Evolutionary conservation across 129 eudicot genomes (phyloP).

Genomic region (Mikania micrantha): DNA sequence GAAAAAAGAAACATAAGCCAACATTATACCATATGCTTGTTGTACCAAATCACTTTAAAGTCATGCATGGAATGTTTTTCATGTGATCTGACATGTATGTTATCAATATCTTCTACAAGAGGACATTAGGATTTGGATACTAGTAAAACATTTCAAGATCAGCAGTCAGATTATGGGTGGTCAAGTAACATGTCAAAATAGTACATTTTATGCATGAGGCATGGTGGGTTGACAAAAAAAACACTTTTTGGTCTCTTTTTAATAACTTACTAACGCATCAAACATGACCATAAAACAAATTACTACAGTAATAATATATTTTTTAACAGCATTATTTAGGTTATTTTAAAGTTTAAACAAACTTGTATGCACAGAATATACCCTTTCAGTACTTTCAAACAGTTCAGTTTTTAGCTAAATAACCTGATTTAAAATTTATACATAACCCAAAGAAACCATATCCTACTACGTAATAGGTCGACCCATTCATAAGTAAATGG

Average conservation of each 20-base stretch:
- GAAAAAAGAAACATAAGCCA: not conserved
- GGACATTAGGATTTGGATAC: not conserved
- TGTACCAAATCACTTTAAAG: not conserved
- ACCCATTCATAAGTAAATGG: not conserved
- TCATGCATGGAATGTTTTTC: not conserved
- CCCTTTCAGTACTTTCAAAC: not conserved
- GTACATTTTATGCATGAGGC: not conserved
- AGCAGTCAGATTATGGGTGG: not conserved
- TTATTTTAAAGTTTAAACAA: no score
- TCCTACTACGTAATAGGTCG: not conserved
- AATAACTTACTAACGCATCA: not conserved
- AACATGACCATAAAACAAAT: not conserved
- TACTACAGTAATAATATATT: not conserved
- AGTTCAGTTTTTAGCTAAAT: conserved; percentile 1
- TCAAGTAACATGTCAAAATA: no score
- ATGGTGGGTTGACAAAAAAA: not conserved
- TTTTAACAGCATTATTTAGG: not conserved
- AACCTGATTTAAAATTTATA: not conserved
- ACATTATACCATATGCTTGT: not conserved
- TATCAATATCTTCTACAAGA: not conserved
- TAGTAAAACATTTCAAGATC: not conserved
- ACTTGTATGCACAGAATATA: not conserved
- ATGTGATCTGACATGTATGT: not conserved
- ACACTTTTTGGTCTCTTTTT: not conserved
- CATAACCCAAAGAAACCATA: not conserved